Evolutionary conservation across 306 rosid genomes (phyloP).

Genomic region (Senna tora): DNA sequence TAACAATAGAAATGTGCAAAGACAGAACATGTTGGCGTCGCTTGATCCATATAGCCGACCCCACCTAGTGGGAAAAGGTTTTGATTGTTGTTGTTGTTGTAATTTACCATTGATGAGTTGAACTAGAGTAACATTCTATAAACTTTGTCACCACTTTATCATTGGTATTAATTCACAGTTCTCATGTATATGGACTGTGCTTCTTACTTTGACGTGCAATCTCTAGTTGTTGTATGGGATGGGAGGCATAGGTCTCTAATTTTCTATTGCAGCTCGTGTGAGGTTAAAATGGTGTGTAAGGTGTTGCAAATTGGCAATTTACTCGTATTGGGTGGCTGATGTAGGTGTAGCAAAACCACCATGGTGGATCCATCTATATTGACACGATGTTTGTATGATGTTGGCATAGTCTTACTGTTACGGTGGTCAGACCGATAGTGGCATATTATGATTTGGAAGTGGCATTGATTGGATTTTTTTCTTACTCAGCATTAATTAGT

Average conservation of each 20-base stretch:
- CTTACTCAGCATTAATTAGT: background rate
- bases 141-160: background rate
- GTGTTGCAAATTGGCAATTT: slow-evolving; percentile 5
- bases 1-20: no score
- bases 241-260: slow-evolving; percentile 12
- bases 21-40: no score
- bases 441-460: background rate
- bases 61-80: no score
- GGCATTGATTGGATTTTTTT: background rate
- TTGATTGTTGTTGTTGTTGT: no score
- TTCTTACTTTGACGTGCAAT: background rate
- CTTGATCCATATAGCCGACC: no score
- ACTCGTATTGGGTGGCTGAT: background rate
- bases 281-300: background rate
- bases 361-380: background rate
- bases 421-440: background rate
- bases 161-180: background rate
- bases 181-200: background rate
- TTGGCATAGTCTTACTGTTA: background rate
- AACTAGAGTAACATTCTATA: no score
- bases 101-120: background rate
- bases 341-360: background rate
- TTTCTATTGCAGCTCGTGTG: background rate
- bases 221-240: background rate
- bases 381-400: background rate